Percentiles rank a stretch among this genome's conserved stretches.
Conservation (phyloP, 2,329 filamentous ascomycete genomes). For the Hymenoscyphus infarciens region DNA sequence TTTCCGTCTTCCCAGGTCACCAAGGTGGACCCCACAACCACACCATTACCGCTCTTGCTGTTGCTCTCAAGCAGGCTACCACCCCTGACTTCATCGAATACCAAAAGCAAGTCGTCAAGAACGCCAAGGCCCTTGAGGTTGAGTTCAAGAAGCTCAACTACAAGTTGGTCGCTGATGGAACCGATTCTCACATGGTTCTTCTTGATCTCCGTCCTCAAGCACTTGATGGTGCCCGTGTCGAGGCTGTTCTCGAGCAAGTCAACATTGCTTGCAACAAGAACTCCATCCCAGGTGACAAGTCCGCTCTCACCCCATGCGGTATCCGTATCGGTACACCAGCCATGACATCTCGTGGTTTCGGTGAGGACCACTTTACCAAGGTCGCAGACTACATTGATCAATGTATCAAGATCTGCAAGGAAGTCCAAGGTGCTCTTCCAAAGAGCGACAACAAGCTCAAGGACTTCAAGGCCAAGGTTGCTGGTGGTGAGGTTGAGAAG, state of each 20-base stretch:
- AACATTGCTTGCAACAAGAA: constrained; percentile 99
- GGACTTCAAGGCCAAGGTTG: constrained; percentile 96
- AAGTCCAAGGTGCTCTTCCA: constrained; percentile 77
- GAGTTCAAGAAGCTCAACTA: constrained; percentile 85
- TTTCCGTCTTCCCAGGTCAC: constrained; percentile 98
- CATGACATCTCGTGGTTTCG: constrained; percentile 95
- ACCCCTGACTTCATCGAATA: constrained; percentile 89
- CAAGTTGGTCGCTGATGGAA: constrained; percentile 92
- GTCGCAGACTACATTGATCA: constrained; percentile 88
- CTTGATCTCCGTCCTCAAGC: constrained; percentile 83
- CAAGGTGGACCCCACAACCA: constrained; percentile 99
- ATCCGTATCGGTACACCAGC: constrained; percentile 95
- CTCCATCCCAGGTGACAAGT: constrained; percentile 96
- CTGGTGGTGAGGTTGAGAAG: constrained; percentile 71
- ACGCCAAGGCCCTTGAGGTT: constrained; percentile 85
- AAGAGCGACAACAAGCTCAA: constrained; percentile 99
- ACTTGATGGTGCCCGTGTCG: constrained; percentile 91
- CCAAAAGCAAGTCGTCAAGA: constrained; percentile 87
- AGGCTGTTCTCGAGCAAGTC: constrained; percentile 94
- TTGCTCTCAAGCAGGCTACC: constrained; percentile 91
- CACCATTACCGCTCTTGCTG: constrained; percentile 95
- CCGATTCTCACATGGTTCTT: constrained; percentile 96
- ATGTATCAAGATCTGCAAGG: constrained; percentile 84
- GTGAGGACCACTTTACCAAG: constrained; percentile 84
- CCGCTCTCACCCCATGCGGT: constrained; percentile 88